These are phyloP conservation scores for Lepidium sativum DNA, from an alignment of 345 rosid genomes.

Conservation along the genomic window DNA sequence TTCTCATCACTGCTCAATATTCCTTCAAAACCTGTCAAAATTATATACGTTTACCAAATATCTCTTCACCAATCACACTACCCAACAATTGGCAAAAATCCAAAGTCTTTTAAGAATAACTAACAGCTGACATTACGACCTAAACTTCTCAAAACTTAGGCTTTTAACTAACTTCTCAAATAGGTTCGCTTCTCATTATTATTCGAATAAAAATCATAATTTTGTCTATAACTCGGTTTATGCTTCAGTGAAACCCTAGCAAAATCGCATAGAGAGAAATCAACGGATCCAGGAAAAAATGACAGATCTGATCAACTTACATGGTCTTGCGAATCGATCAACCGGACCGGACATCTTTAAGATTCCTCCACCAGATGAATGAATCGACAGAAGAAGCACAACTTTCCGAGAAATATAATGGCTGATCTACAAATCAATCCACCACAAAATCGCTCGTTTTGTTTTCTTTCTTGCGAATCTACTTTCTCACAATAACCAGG, in stretches of 20 bases:
- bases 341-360: constrained; percentile 86
- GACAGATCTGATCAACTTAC: constrained; percentile 41
- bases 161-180: not conserved
- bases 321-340: constrained; percentile 92
- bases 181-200: no score
- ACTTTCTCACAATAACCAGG: constrained; percentile 3
- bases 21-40: constrained; percentile 83
- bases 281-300: not conserved
- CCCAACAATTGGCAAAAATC: not conserved
- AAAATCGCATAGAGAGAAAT: not conserved
- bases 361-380: not conserved
- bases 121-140: not conserved
- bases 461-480: not conserved
- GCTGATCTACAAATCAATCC: constrained; percentile 23
- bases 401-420: not conserved
- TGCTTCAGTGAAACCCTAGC: constrained; percentile 27
- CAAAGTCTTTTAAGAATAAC: not conserved
- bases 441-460: not conserved
- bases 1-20: constrained; percentile 80
- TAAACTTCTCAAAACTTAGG: not conserved
- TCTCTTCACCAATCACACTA: not conserved
- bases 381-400: constrained; percentile 3
- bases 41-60: not conserved
- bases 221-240: not conserved
- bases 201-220: no score